These are phyloP conservation scores for Fusarium torreyae DNA, from an alignment of 2,329 filamentous ascomycete species.

Conservation along the genomic window DNA sequence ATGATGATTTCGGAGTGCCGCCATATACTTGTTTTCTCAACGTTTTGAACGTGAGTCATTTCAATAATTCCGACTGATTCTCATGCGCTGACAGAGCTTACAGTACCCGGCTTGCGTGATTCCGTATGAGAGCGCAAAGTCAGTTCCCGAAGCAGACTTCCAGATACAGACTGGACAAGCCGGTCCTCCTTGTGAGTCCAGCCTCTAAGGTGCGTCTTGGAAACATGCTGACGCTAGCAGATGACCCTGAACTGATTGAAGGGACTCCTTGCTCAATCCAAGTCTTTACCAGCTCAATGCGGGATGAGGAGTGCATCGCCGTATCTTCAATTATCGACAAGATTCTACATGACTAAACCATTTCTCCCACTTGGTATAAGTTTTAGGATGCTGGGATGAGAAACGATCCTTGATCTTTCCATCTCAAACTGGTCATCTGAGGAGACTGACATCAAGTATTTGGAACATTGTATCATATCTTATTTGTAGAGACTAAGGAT, in stretches of 20 bases:
- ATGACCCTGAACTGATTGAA: constrained; percentile 58
- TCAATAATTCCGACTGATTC: background rate
- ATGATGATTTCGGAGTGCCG: constrained; percentile 65
- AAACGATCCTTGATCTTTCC: too few species aligned
- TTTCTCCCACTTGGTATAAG: background rate
- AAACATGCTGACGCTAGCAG: constrained; percentile 47
- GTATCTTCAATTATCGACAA: constrained; percentile 32
- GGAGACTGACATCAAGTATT: too few species aligned
- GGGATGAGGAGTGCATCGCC: constrained; percentile 63
- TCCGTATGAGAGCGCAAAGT: constrained; percentile 58
- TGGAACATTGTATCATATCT: background rate
- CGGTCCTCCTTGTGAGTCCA: constrained; percentile 22
- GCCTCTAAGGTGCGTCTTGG: too few species aligned
- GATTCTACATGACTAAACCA: background rate
- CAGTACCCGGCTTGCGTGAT: constrained; percentile 67
- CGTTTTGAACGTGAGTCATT: constrained; percentile 62
- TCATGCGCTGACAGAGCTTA: background rate
- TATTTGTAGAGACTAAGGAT: background rate
- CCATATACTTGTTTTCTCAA: constrained; percentile 67
- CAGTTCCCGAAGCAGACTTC: constrained; percentile 12
- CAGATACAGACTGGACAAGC: constrained; percentile 22
- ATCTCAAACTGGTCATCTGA: too few species aligned
- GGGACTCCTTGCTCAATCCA: constrained; percentile 64
- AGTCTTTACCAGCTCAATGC: constrained; percentile 61
- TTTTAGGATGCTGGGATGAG: too few species aligned